A percentile compares a stretch with the other conserved stretches of the same genome.
Evolutionary conservation across 1,139 yeast genomes (phyloP).

Genomic region (Pichia sp.): DNA sequence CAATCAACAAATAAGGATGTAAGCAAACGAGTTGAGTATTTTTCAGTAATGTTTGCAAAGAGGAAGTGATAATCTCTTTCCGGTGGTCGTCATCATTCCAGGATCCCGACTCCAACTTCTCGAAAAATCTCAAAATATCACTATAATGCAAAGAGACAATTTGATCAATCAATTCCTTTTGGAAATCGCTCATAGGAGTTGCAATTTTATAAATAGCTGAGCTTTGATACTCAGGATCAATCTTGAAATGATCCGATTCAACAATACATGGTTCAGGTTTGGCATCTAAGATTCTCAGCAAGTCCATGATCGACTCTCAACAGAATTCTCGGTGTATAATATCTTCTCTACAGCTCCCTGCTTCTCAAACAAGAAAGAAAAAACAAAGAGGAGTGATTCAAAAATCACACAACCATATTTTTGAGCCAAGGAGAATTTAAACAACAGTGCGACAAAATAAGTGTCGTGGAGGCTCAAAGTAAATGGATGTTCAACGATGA

Average conservation of each 20-base stretch:
- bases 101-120: slow-evolving; percentile 28
- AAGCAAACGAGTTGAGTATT: slow-evolving; percentile 76
- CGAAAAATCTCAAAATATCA: slow-evolving; percentile 82
- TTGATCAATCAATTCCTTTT: slow-evolving; percentile 86
- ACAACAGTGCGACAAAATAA: too few relatives aligned
- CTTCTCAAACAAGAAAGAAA: not conserved
- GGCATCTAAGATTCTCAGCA: slow-evolving; percentile 67
- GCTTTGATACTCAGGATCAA: slow-evolving; percentile 22
- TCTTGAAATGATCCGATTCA: slow-evolving; percentile 31
- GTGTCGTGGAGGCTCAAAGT: too few relatives aligned
- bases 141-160: slow-evolving; percentile 86
- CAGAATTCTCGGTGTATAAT: too few relatives aligned
- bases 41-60: slow-evolving; percentile 61
- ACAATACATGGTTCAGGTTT: slow-evolving; percentile 80
- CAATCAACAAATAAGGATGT: slow-evolving; percentile 81
- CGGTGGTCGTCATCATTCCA: slow-evolving; percentile 6
- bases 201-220: slow-evolving; percentile 76
- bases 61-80: slow-evolving; percentile 45
- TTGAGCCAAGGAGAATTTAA: not conserved
- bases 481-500: too few relatives aligned
- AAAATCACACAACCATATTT: not conserved
- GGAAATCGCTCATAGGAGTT: slow-evolving; percentile 83
- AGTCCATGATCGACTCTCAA: slow-evolving; percentile 43
- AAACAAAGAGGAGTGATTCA: not conserved
- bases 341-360: too few relatives aligned